Evolutionary conservation across 2,329 filamentous ascomycete species (phyloP).

Genomic region (Dothistroma pini): DNA sequence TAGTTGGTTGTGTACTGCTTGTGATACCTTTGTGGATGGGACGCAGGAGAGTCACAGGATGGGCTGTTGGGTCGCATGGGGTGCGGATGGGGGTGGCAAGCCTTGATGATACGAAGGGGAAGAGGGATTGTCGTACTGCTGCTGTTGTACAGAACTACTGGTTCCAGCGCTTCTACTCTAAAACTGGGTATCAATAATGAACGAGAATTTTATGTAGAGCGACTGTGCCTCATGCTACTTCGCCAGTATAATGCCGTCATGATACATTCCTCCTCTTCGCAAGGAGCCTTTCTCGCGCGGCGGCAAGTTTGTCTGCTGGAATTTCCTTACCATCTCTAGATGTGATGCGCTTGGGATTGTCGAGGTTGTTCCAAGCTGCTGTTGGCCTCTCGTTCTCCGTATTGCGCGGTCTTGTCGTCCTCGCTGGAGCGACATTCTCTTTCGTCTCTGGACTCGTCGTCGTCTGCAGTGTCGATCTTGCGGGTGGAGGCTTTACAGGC

Average conservation of each 20-base stretch:
- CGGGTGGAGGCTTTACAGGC: conserved; percentile 7
- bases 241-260: neutral
- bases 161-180: neutral
- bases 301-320: conserved; percentile 1
- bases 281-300: neutral
- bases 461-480: conserved; percentile 6
- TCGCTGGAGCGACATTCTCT: conserved; percentile 24
- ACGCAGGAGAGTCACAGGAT: neutral
- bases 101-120: neutral
- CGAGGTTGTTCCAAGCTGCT: conserved; percentile 24
- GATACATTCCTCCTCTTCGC: conserved; percentile 2
- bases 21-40: neutral
- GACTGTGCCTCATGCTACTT: neutral
- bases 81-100: neutral
- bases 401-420: conserved; percentile 3
- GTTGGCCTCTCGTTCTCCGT: conserved; percentile 25
- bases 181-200: neutral
- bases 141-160: neutral
- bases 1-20: neutral
- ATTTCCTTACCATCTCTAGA: neutral
- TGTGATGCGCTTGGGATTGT: neutral
- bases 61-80: neutral
- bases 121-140: neutral
- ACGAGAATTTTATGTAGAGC: neutral
- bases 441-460: conserved; percentile 12